A percentile compares a stretch with the other conserved stretches of the same genome.
Evolutionary conservation across 768 basidiomycete species (phyloP).

Genomic region (Boletus reticulatus): DNA sequence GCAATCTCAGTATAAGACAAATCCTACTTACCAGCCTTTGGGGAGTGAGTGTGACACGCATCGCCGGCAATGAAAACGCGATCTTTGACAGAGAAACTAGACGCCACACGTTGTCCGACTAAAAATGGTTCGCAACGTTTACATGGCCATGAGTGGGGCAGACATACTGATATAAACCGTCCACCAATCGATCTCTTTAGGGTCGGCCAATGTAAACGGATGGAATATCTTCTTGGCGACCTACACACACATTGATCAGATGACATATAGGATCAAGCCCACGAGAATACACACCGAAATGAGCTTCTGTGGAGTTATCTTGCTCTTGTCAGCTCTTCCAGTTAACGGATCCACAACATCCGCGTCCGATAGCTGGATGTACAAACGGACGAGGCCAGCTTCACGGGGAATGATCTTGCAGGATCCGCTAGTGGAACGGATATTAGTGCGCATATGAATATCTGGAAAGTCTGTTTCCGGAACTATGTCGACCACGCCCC

Average conservation of each 20-base stretch:
- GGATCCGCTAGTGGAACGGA: background rate
- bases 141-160: background rate
- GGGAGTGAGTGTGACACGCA: too few relatives aligned
- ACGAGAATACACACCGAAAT: background rate
- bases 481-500: conserved; percentile 1
- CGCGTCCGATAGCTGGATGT: background rate
- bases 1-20: background rate
- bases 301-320: background rate
- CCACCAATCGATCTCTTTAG: background rate
- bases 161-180: background rate
- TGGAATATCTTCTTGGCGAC: background rate
- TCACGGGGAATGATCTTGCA: conserved; percentile 1
- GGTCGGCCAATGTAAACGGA: background rate
- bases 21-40: too few relatives aligned
- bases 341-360: background rate
- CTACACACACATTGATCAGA: background rate
- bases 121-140: too few relatives aligned
- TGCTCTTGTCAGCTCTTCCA: background rate
- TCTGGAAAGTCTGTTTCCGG: conserved; percentile 1
- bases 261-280: background rate
- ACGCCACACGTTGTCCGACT: too few relatives aligned
- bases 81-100: too few relatives aligned
- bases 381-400: background rate
- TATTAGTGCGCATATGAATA: background rate
- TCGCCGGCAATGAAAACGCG: too few relatives aligned